These are phyloP conservation scores for Penicillium janthinellum DNA, from an alignment of 2,329 filamentous ascomycete species.

Conservation along the genomic window DNA sequence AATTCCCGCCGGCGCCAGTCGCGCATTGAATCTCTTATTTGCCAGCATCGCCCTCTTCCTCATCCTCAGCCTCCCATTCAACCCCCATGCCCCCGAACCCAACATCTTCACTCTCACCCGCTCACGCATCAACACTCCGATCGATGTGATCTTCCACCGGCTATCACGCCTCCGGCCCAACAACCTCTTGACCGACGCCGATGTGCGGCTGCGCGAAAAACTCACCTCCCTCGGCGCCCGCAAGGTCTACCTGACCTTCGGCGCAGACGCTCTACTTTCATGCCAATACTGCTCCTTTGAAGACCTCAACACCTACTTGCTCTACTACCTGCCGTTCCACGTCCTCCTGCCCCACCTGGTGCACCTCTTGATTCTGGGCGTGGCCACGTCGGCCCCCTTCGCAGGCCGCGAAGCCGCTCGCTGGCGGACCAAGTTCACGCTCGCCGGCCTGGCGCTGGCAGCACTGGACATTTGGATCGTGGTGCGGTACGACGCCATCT, in stretches of 20 bases:
- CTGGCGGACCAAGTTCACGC: constrained; percentile 72
- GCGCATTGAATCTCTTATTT: constrained; percentile 55
- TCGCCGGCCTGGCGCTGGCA: constrained; percentile 62
- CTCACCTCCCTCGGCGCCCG: constrained; percentile 72
- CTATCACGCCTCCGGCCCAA: constrained; percentile 53
- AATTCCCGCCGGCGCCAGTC: constrained; percentile 37
- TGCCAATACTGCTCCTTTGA: constrained; percentile 84
- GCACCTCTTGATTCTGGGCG: constrained; percentile 71
- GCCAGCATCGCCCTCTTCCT: constrained; percentile 56
- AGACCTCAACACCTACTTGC: constrained; percentile 69
- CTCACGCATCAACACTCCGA: constrained; percentile 82
- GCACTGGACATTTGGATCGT: constrained; percentile 68
- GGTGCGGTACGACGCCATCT: constrained; percentile 61
- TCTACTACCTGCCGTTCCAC: constrained; percentile 72
- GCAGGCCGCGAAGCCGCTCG: constrained; percentile 63
- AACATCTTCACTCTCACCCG: constrained; percentile 79
- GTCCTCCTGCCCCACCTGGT: constrained; percentile 76
- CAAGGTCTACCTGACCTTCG: constrained; percentile 80
- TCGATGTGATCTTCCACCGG: constrained; percentile 79
- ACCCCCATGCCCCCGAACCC: constrained; percentile 51
- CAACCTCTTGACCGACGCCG: constrained; percentile 51
- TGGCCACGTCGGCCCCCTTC: constrained; percentile 70
- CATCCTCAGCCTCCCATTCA: constrained; percentile 68
- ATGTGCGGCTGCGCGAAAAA: constrained; percentile 67
- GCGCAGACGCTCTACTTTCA: constrained; percentile 69